Conservation (phyloP, 441 rosid species). For the Capsella rubella region DNA sequence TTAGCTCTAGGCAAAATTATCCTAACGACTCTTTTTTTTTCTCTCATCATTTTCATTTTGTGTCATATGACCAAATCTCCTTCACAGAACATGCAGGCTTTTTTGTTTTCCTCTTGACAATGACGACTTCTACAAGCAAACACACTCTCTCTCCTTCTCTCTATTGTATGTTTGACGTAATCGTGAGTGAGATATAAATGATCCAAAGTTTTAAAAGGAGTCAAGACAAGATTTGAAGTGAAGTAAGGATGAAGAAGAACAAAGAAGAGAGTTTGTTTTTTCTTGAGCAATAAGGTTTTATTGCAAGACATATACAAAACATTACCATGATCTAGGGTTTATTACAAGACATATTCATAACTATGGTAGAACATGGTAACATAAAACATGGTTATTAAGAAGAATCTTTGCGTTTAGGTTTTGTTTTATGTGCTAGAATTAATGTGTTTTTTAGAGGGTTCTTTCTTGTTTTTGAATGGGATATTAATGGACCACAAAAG, state of each 20-base stretch:
- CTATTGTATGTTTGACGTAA: not conserved
- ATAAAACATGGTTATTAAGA: not conserved
- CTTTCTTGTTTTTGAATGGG: not conserved
- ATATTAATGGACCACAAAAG: not conserved
- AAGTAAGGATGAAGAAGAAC: conserved; percentile 1
- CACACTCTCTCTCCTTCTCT: not conserved
- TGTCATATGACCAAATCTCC: conserved; percentile 15
- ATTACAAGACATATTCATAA: too few relatives aligned
- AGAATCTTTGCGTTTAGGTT: not conserved
- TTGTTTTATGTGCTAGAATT: too few relatives aligned
- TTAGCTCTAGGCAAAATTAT: conserved; percentile 39
- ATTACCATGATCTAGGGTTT: not conserved
- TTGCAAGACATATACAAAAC: not conserved
- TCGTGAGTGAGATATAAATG: not conserved
- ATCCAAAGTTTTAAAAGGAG: not conserved
- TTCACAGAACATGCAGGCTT: conserved; percentile 44
- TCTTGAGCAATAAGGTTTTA: conserved; percentile 9
- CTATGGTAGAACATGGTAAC: not conserved
- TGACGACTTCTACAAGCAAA: conserved; percentile 32
- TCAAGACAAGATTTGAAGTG: conserved; percentile 8
- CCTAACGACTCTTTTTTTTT: conserved; percentile 32
- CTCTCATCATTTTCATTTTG: conserved; percentile 3
- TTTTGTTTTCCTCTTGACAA: conserved; percentile 26
- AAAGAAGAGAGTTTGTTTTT: conserved; percentile 11
- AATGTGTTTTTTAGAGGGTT: not conserved